These are phyloP conservation scores for Russula dissimulans DNA, from an alignment of 768 basidiomycete genomes.

Conservation along the genomic window DNA sequence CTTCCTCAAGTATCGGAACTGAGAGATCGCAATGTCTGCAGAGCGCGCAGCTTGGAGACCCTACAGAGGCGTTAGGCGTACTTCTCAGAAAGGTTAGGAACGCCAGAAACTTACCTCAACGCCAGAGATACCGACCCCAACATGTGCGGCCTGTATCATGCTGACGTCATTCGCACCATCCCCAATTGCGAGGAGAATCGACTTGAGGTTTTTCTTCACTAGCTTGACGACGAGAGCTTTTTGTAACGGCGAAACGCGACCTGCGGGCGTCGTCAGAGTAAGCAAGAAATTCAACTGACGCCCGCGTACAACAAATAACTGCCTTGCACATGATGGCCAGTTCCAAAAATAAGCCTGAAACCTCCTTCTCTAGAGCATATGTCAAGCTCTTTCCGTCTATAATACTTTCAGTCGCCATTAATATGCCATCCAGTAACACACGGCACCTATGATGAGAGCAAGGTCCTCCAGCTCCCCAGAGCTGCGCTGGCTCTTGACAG, in stretches of 20 bases:
- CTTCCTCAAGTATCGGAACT: slow-evolving; percentile 94
- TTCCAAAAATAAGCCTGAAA: slow-evolving; percentile 86
- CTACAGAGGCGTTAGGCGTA: slow-evolving; percentile 28
- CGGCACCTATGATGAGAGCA: slow-evolving; percentile 84
- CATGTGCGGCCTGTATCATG: slow-evolving; percentile 98
- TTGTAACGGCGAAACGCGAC: slow-evolving; percentile 95
- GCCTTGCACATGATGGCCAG: slow-evolving; percentile 97
- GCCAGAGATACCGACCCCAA: slow-evolving; percentile 95
- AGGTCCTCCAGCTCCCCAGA: slow-evolving; percentile 92
- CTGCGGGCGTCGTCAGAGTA: slow-evolving; percentile 29
- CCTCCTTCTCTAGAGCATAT: slow-evolving; percentile 88
- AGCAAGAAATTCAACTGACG: not conserved
- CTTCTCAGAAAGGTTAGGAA: not conserved
- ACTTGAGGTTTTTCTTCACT: slow-evolving; percentile 94
- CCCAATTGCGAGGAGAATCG: slow-evolving; percentile 92
- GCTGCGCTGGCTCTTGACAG: slow-evolving; percentile 88
- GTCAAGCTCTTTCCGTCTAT: slow-evolving; percentile 91
- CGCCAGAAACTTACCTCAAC: slow-evolving; percentile 55
- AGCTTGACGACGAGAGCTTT: slow-evolving; percentile 97
- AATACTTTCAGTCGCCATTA: not conserved
- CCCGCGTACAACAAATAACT: slow-evolving; percentile 83
- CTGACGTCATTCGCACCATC: slow-evolving; percentile 98
- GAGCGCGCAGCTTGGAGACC: slow-evolving; percentile 98
- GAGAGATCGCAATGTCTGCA: slow-evolving; percentile 95
- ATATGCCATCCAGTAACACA: not conserved